Evolutionary conservation across 495 filamentous ascomycete genomes (phyloP), one percentile per base, ranked within the genome.

Genomic region (Pyronema domesticum): DNA sequence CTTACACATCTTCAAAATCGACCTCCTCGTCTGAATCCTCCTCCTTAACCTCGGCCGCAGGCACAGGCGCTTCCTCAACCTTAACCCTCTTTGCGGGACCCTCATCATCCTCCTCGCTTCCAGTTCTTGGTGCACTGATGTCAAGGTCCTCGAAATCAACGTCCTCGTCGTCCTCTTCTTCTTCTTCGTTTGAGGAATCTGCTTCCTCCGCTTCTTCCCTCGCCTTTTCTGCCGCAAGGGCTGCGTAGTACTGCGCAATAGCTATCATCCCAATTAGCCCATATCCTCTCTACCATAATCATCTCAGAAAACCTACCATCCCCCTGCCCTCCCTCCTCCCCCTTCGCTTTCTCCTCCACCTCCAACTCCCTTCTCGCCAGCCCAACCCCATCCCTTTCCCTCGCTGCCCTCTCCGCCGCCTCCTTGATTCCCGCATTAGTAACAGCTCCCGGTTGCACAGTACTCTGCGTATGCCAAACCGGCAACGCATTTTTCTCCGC

Each of bases 381-480:
- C 4, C 55, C 59, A 9, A 47, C 58, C 4, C 54, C 54, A 57
- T 56, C 49, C 15, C 51, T 17, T 55, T 65, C 63, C 55, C 69
- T 69, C 17, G 51, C 59, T 48, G 60, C 49, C 30, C 52, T 64
- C 39, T 68, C 71, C 9, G 58, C 63, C n/a, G 61, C 65, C 54
- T 68, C 69, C 33, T 59, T 65, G 8, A 63, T 46, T 23, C 63
- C 53, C 46, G 55, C 48, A 51, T 56, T 54, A 17, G 67, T 57
- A 40, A 58, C 57, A 14, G 69, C 64, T 65, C 71, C 69, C 5
- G 72, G 69, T 7, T 57, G 52, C 42, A 99, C 85, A 1, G 89
- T 95, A 45, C 81, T 87, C 46, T 85, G 79, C 1, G 83, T 85
- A 63, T 94, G 88, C 87, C 93, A 95, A 9, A 80, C 73, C 0